Base-by-base conservation (phyloP, 1,139 yeast species). In the Meyerozyma elateridarum region DNA sequence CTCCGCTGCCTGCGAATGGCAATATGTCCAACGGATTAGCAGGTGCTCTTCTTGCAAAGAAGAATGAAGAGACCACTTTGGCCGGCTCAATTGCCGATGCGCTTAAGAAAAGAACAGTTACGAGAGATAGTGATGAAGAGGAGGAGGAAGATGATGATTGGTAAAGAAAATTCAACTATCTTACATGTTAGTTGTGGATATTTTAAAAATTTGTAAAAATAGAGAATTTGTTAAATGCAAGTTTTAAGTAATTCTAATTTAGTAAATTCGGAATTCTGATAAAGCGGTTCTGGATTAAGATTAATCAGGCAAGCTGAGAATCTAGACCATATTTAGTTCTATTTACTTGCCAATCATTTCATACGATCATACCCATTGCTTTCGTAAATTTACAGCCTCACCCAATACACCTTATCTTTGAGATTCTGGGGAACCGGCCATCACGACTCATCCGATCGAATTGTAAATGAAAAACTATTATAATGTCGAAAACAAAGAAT, bases 11-110 rank as follows among this genome's bases (percentile, higher is more conserved):
- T 4, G 29, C 36, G 20, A 50, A 48, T 28, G 59, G 56, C 8
- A 54, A 54, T 20, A 50, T 79, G n/a, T 79, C 81, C 2, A 68
- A 73, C 40, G 85, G 88, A 0, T 61, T 85, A 28, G 94, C 94
- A 0, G 83, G 79, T 33, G 94, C 93, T 0, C 57, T 84, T 45
- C 71, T 66, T 54, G 79, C 82, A 30, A 79, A 79, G 54, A 75
- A 79, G 51, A 73, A 70, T 32, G 84, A 76, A 40, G 85, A 79
- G 41, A 63, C 73, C 5, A 60, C 70, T 3, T 68, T 87, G 49
- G 95, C 94, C 11, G 91, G 88, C 5, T 91, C 93, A 5, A 67
- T 89, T 40, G 96, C 96, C 0, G 85, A 85, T 41, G 97, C 96
- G 0, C 71, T 91, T 47, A 85, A 81, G 50, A 84, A 80, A 31